phyloP scores from a whole-genome alignment of 257 asterid genomes.

The Fraxinus cuspidata region DNA sequence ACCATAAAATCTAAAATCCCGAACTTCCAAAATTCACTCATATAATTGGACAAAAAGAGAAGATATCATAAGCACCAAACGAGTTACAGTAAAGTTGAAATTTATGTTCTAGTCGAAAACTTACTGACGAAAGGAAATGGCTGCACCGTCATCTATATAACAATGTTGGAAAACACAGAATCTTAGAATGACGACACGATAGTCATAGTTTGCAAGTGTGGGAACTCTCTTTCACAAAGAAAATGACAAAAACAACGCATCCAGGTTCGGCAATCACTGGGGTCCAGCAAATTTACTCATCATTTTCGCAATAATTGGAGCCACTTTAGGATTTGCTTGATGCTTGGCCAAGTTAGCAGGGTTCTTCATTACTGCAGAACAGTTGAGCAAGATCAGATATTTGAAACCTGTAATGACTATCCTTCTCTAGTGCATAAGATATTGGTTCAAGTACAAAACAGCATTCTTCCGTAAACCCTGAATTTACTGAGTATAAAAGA shows the following conservation, averaged over 20 bases:
- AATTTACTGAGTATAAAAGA: neutral
- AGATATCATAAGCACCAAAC: neutral
- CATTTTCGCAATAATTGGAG: conserved; percentile 83
- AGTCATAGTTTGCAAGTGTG: neutral
- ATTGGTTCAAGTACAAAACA: neutral
- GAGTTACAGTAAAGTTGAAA: neutral
- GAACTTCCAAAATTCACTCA: neutral
- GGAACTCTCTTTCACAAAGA: neutral
- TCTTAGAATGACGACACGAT: neutral
- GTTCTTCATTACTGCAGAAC: conserved; percentile 86
- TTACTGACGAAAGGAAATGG: neutral
- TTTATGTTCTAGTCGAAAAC: neutral
- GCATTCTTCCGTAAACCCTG: neutral
- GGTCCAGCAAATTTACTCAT: conserved; percentile 77
- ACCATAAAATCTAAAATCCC: neutral
- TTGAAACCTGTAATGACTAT: neutral
- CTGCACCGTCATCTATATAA: neutral
- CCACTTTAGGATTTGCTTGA: conserved; percentile 88
- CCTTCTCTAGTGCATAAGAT: neutral
- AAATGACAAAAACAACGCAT: neutral
- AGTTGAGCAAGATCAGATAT: conserved; percentile 11
- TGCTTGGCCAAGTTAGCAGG: conserved; percentile 92
- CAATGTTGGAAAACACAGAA: neutral
- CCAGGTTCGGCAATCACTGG: conserved; percentile 25
- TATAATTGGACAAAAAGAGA: neutral